Evolutionary conservation across 2,329 filamentous ascomycete genomes (phyloP), one percentile per base, ranked within the genome.

Genomic region (Clonostachys rhizophaga): DNA sequence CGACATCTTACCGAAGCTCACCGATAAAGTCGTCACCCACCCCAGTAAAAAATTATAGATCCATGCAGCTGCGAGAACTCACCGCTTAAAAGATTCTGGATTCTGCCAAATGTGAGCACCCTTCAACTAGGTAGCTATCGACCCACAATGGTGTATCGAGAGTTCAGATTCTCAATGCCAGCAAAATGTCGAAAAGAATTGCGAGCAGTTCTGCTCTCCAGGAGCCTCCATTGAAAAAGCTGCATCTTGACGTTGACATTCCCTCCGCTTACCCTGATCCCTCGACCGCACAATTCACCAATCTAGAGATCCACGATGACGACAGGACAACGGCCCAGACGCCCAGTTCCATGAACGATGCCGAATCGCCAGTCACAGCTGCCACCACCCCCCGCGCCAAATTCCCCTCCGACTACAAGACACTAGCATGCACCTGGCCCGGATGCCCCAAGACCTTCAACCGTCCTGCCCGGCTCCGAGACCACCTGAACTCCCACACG

Each of bases 391-490:
- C 79, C 5, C 67, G 70, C 12, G 64, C 69, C 49, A 80, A 76
- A 49, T 83, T 81, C 51, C 85, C 84, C 5, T 88, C 84, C 40
- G 88, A 81, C 61, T 75, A 83, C 49, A 95, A 95, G 71, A 91
- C 82, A 6, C 84, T 91, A 53, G 71, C 74, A 47, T 96, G 92
- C 67, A 83, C 86, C 1, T 85, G 82, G 62, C 78, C 84, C 11
- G 80, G 76, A 52, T 97, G 92, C 62, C 69, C 72, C 49, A 95
- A 95, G 68, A 83, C 85, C 7, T 97, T 94, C 73, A 95, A 95
- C 64, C 84, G 92, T 4, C 91, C 90, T 1, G 87, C 87, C 34
- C 83, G 89, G 30, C 76, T 96, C 5, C 76, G 86, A 50, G 84
- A 89, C 49, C 92, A 97, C 59, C 69, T 92, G 20, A 80, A 90